Evolutionary conservation across 345 rosid species (phyloP), one percentile per base, ranked within the genome.

Genomic region (Moricandia moricandioides): DNA sequence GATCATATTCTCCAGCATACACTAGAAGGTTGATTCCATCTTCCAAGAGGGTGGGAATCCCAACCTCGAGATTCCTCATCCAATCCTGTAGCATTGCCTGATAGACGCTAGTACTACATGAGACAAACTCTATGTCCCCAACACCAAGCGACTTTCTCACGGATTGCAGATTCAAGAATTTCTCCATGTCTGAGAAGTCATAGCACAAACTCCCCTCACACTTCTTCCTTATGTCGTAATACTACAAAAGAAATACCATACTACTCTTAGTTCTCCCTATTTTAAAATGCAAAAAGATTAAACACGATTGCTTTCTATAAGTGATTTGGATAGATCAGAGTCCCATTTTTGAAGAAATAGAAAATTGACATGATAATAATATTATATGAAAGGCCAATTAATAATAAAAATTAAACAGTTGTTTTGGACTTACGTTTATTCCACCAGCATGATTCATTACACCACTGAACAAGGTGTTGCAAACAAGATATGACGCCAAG

Each of bases 171-270:
- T 82, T 87, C 79, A 96, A 78, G 80, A 86, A 92, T 69, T 86
- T 86, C 88, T 91, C 99, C 99, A 92, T 83, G 86, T 91, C 85
- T n/a, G 98, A 96, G 91, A 96, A 92, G 82, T 96, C 99, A 56
- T 96, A 96, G 86, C 99, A 96, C 60, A 92, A 83, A 79, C 85
- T 88, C 51, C 97, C 98, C 73, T 58, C 87, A 5, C 99, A 96
- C 81, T 90, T 85, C 90, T 89, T 96, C 78, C 99, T 83, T 68
- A 92, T 80, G 72, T 96, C 99, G 68, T 96, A 96, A 81, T 91
- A 87, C 99, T 96, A 85, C 86, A 89, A 45, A 47, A 57, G 60
- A 62, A 54, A 26, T 61, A 34, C 0, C 52, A 47, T 47, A 47
- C n/a, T 47, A 47, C 17, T 47, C 18, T n/a, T 67, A 37, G 30